Conservation (phyloP, 768 basidiomycete species). For the Xerocomus brunneocitrinus region DNA sequence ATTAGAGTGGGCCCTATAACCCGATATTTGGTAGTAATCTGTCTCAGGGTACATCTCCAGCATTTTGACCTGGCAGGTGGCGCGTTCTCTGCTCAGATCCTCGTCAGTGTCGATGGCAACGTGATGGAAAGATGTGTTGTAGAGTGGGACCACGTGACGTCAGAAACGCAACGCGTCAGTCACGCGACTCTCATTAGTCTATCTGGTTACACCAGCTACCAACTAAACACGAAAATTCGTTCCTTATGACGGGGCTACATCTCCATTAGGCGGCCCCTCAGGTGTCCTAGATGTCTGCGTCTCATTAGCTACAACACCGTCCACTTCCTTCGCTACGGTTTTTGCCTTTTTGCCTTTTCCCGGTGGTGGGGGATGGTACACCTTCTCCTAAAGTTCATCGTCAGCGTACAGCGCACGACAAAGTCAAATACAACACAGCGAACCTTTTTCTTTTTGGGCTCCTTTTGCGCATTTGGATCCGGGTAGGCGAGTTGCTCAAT, state of each 20-base stretch:
- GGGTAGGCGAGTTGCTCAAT: slow-evolving; percentile 83
- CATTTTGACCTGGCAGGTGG: slow-evolving; percentile 4
- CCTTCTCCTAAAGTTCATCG: slow-evolving; percentile 52
- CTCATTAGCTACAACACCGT: slow-evolving; percentile 3
- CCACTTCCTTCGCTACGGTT: slow-evolving; percentile 1
- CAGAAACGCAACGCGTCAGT: background rate
- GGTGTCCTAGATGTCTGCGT: background rate
- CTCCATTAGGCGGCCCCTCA: slow-evolving; percentile 4
- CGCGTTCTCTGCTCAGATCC: background rate
- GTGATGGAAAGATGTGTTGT: background rate
- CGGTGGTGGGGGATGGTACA: slow-evolving; percentile 79
- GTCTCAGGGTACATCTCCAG: slow-evolving; percentile 1
- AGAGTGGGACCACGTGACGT: background rate
- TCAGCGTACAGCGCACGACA: background rate
- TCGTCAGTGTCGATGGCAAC: background rate
- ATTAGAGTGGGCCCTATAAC: slow-evolving; percentile 28
- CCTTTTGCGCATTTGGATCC: slow-evolving; percentile 57
- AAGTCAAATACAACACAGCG: background rate
- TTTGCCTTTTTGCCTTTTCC: slow-evolving; percentile 62
- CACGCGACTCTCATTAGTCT: background rate
- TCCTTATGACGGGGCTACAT: slow-evolving; percentile 1
- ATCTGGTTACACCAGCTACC: no score
- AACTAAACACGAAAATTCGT: no score
- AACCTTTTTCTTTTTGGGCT: slow-evolving; percentile 61
- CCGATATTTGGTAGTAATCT: slow-evolving; percentile 28